Percentiles rank a stretch among this genome's conserved stretches.
phyloP scores from a whole-genome alignment of 2,329 filamentous ascomycete genomes.

The Zalaria obscura region DNA sequence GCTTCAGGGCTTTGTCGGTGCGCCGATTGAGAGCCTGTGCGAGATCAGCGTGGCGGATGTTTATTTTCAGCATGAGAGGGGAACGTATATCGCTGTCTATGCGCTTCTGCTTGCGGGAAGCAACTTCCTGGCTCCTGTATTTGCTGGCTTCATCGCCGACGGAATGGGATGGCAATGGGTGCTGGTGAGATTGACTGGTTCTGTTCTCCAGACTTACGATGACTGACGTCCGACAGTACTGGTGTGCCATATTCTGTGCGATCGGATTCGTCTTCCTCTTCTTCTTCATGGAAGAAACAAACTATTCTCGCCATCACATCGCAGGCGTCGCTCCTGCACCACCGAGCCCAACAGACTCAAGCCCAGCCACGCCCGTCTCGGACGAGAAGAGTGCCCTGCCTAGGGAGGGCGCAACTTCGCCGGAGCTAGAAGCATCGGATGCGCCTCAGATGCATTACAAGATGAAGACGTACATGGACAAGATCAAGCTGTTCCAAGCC shows the following conservation, averaged over 20 bases:
- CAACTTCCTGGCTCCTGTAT: slow-evolving; percentile 32
- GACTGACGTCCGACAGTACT: slow-evolving; percentile 18
- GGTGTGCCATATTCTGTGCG: slow-evolving; percentile 39
- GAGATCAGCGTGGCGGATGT: slow-evolving; percentile 17
- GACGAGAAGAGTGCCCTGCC: neutral
- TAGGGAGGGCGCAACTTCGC: neutral
- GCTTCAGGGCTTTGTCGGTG: slow-evolving; percentile 32
- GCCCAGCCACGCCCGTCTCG: neutral
- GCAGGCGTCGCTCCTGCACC: neutral
- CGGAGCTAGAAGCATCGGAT: neutral
- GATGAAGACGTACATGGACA: slow-evolving; percentile 18
- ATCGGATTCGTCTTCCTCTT: slow-evolving; percentile 37
- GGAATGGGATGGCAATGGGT: slow-evolving; percentile 36
- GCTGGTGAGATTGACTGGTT: slow-evolving; percentile 15
- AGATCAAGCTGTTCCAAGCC: slow-evolving; percentile 16
- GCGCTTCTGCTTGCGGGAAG: slow-evolving; percentile 25
- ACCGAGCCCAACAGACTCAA: neutral
- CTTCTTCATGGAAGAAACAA: slow-evolving; percentile 48
- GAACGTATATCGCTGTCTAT: slow-evolving; percentile 15
- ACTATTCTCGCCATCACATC: slow-evolving; percentile 20
- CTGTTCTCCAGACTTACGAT: neutral
- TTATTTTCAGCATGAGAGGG: slow-evolving; percentile 17
- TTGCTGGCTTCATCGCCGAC: slow-evolving; percentile 36
- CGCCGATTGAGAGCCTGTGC: slow-evolving; percentile 35
- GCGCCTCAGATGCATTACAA: slow-evolving; percentile 7